Percentiles rank a stretch among this genome's conserved stretches.
phyloP scores from a whole-genome alignment of 73 alveolate genomes.

The Blepharisma japonicum region DNA sequence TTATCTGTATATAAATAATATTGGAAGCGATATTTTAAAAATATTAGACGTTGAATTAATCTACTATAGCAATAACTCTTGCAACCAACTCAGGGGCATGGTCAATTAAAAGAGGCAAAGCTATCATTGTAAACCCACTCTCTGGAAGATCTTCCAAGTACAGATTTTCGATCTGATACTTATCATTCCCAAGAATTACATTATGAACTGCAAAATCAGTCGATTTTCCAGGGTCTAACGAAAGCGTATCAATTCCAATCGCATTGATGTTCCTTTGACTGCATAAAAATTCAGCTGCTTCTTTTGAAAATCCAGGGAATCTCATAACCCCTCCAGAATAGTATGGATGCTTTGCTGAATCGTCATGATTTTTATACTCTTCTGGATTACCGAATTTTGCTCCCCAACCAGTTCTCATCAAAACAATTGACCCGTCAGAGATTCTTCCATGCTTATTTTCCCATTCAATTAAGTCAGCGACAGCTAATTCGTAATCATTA shows the following conservation, averaged over 20 bases:
- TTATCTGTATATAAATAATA: too few species aligned
- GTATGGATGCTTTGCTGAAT: neutral
- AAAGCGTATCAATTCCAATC: conserved; percentile 12
- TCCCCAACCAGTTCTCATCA: conserved; percentile 26
- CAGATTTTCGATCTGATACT: conserved; percentile 17
- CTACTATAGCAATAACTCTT: conserved; percentile 10
- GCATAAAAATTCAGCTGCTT: neutral
- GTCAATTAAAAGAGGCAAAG: neutral
- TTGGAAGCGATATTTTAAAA: too few species aligned
- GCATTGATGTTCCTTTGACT: neutral
- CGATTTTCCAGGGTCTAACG: neutral
- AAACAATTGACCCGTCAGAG: conserved; percentile 2
- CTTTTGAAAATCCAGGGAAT: conserved; percentile 24
- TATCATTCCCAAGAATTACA: neutral
- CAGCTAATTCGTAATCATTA: conserved; percentile 12
- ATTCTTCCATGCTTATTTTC: neutral
- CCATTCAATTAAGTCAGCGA: neutral
- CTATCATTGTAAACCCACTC: neutral
- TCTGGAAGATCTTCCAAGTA: conserved; percentile 15
- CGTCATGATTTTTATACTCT: neutral
- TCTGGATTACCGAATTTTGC: neutral
- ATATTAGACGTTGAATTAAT: too few species aligned
- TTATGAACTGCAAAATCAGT: neutral
- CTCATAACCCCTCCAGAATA: neutral
- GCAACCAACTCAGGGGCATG: conserved; percentile 9